Percentiles rank a stretch among this genome's conserved stretches.
These are phyloP conservation scores for Phycomyces blakesleeanus DNA, from an alignment of 192 early-diverging fungal species.

Conservation along the genomic window DNA sequence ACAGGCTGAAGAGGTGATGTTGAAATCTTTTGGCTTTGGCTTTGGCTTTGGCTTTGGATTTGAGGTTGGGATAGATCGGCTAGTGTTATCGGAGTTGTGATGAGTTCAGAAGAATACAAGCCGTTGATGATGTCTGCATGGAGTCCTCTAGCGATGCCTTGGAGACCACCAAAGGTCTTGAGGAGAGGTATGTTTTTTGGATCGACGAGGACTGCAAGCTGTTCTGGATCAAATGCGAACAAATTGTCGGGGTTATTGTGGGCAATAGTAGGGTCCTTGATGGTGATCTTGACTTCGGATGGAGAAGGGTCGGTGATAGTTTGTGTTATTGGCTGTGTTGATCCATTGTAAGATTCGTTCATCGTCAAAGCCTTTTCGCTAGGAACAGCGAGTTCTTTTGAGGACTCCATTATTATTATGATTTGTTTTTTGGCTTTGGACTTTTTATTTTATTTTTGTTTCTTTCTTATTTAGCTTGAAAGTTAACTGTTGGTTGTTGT, in stretches of 20 bases:
- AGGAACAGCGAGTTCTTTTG: too few species aligned
- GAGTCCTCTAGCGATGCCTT: constrained; percentile 50
- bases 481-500: too few species aligned
- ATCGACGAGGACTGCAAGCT: constrained; percentile 51
- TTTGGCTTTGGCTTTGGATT: constrained; percentile 7
- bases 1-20: background rate
- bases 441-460: too few species aligned
- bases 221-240: constrained; percentile 50
- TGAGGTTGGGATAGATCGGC: constrained; percentile 12
- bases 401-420: too few species aligned
- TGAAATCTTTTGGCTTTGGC: constrained; percentile 4
- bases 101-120: constrained; percentile 32
- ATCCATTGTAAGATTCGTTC: too few species aligned
- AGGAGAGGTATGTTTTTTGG: constrained; percentile 51
- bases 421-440: background rate
- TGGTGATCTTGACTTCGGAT: constrained; percentile 12
- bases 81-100: constrained; percentile 33
- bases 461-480: too few species aligned
- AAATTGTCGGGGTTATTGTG: constrained; percentile 42
- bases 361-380: too few species aligned
- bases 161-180: constrained; percentile 40
- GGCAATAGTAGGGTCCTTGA: constrained; percentile 21
- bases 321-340: too few species aligned
- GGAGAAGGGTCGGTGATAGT: background rate
- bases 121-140: constrained; percentile 44